phyloP scores from a whole-genome alignment of 2,329 filamentous ascomycete genomes.

The Aureobasidium sp. region DNA sequence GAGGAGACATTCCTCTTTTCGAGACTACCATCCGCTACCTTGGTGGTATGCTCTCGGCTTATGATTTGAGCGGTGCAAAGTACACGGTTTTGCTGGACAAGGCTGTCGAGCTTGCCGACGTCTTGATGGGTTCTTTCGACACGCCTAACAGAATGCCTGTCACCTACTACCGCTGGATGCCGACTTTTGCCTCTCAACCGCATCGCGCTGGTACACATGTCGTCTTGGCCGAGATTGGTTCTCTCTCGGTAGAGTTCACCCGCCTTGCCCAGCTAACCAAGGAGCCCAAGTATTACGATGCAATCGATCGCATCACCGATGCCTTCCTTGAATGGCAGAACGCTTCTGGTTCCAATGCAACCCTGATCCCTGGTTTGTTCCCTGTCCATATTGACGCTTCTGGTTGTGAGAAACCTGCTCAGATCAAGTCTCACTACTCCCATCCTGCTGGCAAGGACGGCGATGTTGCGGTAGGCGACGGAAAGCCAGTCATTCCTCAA shows the following conservation, averaged over 20 bases:
- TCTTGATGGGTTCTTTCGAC: conserved; percentile 76
- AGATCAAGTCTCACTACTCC: conserved; percentile 7
- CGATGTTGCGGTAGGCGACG: conserved; percentile 2
- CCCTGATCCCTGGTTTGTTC: conserved; percentile 69
- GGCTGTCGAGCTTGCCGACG: conserved; percentile 68
- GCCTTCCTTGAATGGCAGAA: conserved; percentile 64
- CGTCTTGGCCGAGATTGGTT: conserved; percentile 62
- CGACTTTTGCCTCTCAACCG: conserved; percentile 52
- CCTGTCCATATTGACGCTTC: conserved; percentile 69
- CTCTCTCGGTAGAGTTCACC: conserved; percentile 81
- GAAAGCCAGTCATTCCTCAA: not conserved
- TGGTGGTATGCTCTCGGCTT: conserved; percentile 75
- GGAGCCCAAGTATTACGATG: conserved; percentile 79
- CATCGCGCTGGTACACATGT: conserved; percentile 51
- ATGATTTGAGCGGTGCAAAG: conserved; percentile 67
- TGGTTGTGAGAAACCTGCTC: conserved; percentile 59
- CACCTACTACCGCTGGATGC: conserved; percentile 71
- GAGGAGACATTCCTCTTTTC: conserved; percentile 73
- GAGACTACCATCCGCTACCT: conserved; percentile 89
- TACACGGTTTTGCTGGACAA: conserved; percentile 67
- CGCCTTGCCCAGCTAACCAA: conserved; percentile 77
- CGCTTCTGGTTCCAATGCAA: conserved; percentile 37
- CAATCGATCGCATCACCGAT: conserved; percentile 75
- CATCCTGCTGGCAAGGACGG: not conserved
- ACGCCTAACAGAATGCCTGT: conserved; percentile 91